A percentile compares a stretch with the other conserved stretches of the same genome.
Evolutionary conservation across 306 rosid species (phyloP).

Genomic region (Trifolium subterraneum): DNA sequence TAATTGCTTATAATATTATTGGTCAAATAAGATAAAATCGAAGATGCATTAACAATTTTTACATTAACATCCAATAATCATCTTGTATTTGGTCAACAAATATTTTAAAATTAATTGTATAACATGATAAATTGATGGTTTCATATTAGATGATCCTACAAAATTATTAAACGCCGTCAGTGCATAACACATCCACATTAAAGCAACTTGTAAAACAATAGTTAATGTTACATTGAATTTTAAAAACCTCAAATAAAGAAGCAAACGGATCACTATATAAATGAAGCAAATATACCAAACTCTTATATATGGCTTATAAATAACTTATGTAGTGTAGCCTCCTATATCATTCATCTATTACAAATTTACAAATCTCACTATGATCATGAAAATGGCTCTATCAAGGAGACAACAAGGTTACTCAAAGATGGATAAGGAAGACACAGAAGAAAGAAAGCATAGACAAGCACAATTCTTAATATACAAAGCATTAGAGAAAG

Average conservation of each 20-base stretch:
- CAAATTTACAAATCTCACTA: neutral
- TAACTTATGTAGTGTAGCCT: constrained; percentile 27
- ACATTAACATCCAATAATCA: too few species aligned
- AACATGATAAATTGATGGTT: too few species aligned
- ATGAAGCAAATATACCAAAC: neutral
- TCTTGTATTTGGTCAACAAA: too few species aligned
- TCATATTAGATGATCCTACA: too few species aligned
- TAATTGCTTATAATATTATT: neutral
- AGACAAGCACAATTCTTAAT: constrained; percentile 72
- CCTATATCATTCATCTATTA: constrained; percentile 2
- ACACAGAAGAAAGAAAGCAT: constrained; percentile 64
- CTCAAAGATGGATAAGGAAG: constrained; percentile 73
- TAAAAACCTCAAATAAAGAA: neutral
- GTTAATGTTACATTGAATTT: neutral
- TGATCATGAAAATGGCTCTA: constrained; percentile 44
- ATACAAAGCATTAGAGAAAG: constrained; percentile 61
- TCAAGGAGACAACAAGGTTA: constrained; percentile 48
- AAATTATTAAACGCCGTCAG: too few species aligned
- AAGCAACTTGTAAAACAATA: neutral
- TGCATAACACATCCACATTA: too few species aligned
- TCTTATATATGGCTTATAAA: too few species aligned
- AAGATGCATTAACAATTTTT: too few species aligned
- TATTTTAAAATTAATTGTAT: too few species aligned
- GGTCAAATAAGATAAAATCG: too few species aligned
- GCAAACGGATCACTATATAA: neutral